Evolutionary conservation across 306 rosid species (phyloP), one percentile per base, ranked within the genome.

Genomic region (Corylus americana): DNA sequence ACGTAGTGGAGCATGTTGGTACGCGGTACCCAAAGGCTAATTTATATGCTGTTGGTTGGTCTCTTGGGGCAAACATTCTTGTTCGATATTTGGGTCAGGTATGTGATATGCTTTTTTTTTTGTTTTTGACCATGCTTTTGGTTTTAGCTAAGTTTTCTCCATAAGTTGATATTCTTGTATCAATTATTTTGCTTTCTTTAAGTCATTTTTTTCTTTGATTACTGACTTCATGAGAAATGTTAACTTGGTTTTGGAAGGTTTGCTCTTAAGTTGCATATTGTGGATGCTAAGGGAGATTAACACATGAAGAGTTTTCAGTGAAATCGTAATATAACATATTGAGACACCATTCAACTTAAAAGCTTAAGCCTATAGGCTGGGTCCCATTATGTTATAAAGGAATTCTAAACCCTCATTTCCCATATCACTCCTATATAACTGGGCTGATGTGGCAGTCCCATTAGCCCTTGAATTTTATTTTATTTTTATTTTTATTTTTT

Each of bases 11-110:
- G 11, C 96, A 90, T 89, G 93, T 95, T 75, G 80, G 88, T 25
- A 51, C 59, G 74, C 85, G 86, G 59, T 93, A 91, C 81, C 96
- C 92, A 0, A 66, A 85, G 64, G 98, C 99, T 35, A 91, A 95
- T 84, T 17, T 95, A 18, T 93, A 95, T 80, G 98, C 91, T 0
- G 93, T 69, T 79, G 99, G 99, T 22, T 95, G 99, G 99, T 95
- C 99, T 71, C 94, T 95, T 57, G 99, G 99, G 4, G 99, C 96
- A 49, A 95, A 95, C 84, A 90, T 95, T 86, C 99, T 95, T 20
- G 97, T 95, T 78, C 94, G 87, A 64, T 95, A 95, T 77, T 78
- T 95, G 89, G 99, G 94, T 45, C 90, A 88, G 96, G 98, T 93
- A 87, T 39, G 82, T 51, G 31, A 77, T 55, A 59, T 22, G 14